Conservation (phyloP, 2,329 filamentous ascomycete species). For the Byssoonygena ceratinophila region DNA sequence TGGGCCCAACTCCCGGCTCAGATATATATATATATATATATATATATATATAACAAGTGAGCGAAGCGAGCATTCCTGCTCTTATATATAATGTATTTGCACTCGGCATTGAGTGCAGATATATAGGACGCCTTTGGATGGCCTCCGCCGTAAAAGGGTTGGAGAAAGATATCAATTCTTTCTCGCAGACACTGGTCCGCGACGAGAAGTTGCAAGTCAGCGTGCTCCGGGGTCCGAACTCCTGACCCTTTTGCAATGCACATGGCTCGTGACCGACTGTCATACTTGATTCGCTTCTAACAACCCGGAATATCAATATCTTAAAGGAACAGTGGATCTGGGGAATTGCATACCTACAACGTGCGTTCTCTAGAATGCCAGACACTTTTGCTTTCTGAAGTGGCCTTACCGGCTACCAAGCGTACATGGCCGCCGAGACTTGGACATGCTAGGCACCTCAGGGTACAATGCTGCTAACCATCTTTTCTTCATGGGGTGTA, state of each 20-base stretch:
- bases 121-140: background rate
- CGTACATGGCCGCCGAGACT: background rate
- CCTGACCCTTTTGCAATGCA: no score
- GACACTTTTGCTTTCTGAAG: background rate
- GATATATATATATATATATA: background rate
- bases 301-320: no score
- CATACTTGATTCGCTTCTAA: background rate
- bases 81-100: no score
- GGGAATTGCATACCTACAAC: background rate
- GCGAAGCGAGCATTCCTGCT: no score
- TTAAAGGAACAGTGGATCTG: no score
- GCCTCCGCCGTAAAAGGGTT: background rate
- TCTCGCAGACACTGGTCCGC: background rate
- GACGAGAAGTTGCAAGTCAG: background rate
- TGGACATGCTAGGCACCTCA: background rate
- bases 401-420: background rate
- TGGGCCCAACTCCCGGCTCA: no score
- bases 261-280: background rate
- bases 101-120: no score
- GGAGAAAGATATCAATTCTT: background rate
- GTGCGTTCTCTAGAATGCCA: no score
- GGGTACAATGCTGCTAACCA: background rate
- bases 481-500: background rate
- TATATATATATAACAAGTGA: no score
- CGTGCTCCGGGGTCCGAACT: no score